These are phyloP conservation scores for Hericium erinaceus DNA, from an alignment of 768 basidiomycete genomes.

Conservation along the genomic window DNA sequence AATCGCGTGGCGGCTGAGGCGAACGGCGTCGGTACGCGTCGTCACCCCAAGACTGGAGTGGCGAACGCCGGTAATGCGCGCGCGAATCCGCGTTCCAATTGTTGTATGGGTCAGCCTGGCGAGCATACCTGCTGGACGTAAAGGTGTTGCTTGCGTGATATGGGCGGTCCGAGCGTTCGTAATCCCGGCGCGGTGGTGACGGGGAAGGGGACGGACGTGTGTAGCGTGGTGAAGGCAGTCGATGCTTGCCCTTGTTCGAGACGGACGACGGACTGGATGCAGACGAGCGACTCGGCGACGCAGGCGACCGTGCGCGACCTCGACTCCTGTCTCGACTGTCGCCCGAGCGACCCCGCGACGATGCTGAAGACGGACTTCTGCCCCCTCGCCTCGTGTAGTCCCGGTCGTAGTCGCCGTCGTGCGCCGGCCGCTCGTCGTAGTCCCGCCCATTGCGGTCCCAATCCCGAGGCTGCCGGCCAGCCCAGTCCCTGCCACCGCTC, in stretches of 20 bases:
- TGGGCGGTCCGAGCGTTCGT: neutral
- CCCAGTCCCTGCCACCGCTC: neutral
- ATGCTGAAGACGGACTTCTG: neutral
- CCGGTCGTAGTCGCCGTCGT: constrained; percentile 15
- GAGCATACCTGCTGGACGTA: neutral
- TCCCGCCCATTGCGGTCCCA: constrained; percentile 36
- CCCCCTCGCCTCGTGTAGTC: too few species aligned
- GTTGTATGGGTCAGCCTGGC: constrained; percentile 3
- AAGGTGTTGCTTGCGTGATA: constrained; percentile 2
- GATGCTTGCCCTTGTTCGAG: constrained; percentile 20
- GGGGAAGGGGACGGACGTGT: neutral
- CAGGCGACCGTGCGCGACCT: constrained; percentile 14
- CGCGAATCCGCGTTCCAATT: constrained; percentile 5
- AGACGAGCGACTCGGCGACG: constrained; percentile 19
- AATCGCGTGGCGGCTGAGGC: constrained; percentile 5
- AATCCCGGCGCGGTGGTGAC: neutral
- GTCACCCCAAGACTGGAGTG: constrained; percentile 1
- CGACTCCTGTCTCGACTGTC: neutral
- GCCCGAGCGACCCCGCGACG: neutral
- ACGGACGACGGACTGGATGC: constrained; percentile 14
- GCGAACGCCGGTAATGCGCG: constrained; percentile 7
- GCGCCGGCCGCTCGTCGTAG: constrained; percentile 23
- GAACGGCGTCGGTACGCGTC: constrained; percentile 6
- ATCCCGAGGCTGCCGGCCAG: constrained; percentile 17
- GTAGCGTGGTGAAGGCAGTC: constrained; percentile 18